Evolutionary conservation across 1,284 basidiomycete genomes (phyloP).

Genomic region (Hortiboletus rubellus): DNA sequence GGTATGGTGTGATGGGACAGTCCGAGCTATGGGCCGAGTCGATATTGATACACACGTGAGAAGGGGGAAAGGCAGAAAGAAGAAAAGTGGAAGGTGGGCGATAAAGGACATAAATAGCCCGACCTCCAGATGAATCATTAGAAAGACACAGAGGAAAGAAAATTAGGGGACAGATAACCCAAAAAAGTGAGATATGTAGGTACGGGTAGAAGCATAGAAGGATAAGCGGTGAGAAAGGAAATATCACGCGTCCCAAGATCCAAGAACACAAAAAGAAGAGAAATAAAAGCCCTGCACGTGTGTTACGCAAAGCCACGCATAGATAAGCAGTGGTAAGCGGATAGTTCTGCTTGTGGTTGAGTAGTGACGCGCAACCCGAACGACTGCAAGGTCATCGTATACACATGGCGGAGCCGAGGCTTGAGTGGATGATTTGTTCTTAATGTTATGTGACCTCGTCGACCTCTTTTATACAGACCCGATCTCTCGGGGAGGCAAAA

Average conservation of each 20-base stretch:
- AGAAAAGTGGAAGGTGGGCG: neutral
- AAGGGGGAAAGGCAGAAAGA: neutral
- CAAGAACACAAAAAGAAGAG: conserved; percentile 42
- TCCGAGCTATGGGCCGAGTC: conserved; percentile 33
- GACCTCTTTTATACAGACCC: conserved; percentile 39
- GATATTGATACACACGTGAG: conserved; percentile 36
- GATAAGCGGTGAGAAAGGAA: conserved; percentile 14
- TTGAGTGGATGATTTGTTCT: conserved; percentile 27
- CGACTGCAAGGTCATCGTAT: conserved; percentile 33
- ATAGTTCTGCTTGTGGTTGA: conserved; percentile 23
- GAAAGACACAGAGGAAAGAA: conserved; percentile 24
- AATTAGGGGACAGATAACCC: conserved; percentile 27
- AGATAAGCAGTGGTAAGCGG: conserved; percentile 42
- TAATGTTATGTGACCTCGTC: conserved; percentile 30
- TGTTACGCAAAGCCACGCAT: conserved; percentile 37
- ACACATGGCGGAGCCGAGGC: conserved; percentile 35
- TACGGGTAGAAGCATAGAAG: conserved; percentile 23
- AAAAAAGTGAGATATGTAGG: conserved; percentile 24
- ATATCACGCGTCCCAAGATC: conserved; percentile 44
- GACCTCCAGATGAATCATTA: conserved; percentile 23
- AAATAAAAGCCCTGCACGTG: conserved; percentile 38
- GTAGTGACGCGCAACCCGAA: conserved; percentile 29
- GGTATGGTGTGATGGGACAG: conserved; percentile 39
- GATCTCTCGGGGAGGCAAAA: conserved; percentile 39
- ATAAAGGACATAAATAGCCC: conserved; percentile 20